These are phyloP conservation scores for Suillus subaureus DNA, from an alignment of 768 basidiomycete genomes.

Conservation along the genomic window DNA sequence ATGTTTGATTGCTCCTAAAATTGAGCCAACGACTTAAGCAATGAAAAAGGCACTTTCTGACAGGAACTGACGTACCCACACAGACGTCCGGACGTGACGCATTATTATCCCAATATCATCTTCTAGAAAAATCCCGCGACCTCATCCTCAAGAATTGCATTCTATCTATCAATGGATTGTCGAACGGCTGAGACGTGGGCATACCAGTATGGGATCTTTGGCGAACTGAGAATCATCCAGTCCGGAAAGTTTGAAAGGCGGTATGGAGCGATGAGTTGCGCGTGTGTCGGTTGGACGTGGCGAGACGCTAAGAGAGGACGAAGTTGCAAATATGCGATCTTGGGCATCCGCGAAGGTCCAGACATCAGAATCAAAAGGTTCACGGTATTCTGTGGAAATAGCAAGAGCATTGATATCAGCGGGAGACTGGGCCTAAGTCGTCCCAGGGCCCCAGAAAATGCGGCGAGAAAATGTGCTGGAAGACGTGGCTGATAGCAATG, in stretches of 20 bases:
- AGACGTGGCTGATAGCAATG: constrained; percentile 40
- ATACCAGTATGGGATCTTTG: constrained; percentile 70
- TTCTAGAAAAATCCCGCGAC: constrained; percentile 62
- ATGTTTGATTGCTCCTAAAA: not conserved
- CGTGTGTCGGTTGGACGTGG: constrained; percentile 39
- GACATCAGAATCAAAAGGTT: constrained; percentile 20
- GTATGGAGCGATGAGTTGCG: constrained; percentile 40
- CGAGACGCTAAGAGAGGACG: not conserved
- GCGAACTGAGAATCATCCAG: constrained; percentile 54
- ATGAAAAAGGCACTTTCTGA: too few species aligned
- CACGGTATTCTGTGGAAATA: constrained; percentile 9
- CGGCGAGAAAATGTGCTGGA: constrained; percentile 42
- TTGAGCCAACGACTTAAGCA: too few species aligned
- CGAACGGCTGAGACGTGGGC: constrained; percentile 61
- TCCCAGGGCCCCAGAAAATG: constrained; percentile 23
- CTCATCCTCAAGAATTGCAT: constrained; percentile 25
- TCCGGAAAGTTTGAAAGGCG: constrained; percentile 39
- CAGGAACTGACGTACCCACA: too few species aligned
- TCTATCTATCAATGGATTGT: constrained; percentile 38
- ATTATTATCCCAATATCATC: constrained; percentile 53
- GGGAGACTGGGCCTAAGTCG: constrained; percentile 24
- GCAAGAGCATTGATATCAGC: constrained; percentile 34
- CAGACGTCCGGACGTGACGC: too few species aligned
- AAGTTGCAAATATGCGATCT: not conserved
- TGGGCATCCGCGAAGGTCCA: constrained; percentile 14